phyloP scores from a whole-genome alignment of 768 basidiomycete species.

The Dentipellis fragilis region DNA sequence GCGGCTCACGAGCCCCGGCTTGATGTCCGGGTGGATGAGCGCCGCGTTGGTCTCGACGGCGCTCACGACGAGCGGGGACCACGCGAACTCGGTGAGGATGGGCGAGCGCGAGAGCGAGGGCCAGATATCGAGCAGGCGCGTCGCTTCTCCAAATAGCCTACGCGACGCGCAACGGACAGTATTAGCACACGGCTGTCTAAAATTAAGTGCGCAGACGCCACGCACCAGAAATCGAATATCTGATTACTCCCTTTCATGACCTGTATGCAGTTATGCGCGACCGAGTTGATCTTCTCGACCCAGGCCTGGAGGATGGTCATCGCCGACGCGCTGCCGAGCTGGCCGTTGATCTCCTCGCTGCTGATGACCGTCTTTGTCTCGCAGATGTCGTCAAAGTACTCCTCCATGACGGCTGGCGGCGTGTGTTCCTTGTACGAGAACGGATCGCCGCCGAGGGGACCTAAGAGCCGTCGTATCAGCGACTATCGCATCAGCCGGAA shows the following conservation, averaged over 20 bases:
- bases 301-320: constrained; percentile 26
- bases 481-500: not conserved
- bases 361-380: constrained; percentile 25
- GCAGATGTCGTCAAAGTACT: constrained; percentile 33
- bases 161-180: not conserved
- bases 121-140: constrained; percentile 26
- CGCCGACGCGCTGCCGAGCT: constrained; percentile 19
- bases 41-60: constrained; percentile 25
- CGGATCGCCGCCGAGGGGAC: constrained; percentile 31
- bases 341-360: constrained; percentile 19
- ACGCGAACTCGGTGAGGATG: constrained; percentile 24
- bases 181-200: not conserved
- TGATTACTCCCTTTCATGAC: constrained; percentile 22
- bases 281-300: constrained; percentile 23
- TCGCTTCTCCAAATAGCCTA: constrained; percentile 25
- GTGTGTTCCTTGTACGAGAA: constrained; percentile 23
- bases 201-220: not conserved
- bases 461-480: constrained; percentile 15
- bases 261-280: constrained; percentile 32
- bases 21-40: constrained; percentile 7
- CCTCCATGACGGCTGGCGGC: constrained; percentile 26
- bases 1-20: not conserved
- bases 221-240: constrained; percentile 30
- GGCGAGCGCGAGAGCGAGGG: constrained; percentile 24
- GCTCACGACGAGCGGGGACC: constrained; percentile 26